phyloP scores from a whole-genome alignment of 345 rosid genomes.

The Brassica incana region DNA sequence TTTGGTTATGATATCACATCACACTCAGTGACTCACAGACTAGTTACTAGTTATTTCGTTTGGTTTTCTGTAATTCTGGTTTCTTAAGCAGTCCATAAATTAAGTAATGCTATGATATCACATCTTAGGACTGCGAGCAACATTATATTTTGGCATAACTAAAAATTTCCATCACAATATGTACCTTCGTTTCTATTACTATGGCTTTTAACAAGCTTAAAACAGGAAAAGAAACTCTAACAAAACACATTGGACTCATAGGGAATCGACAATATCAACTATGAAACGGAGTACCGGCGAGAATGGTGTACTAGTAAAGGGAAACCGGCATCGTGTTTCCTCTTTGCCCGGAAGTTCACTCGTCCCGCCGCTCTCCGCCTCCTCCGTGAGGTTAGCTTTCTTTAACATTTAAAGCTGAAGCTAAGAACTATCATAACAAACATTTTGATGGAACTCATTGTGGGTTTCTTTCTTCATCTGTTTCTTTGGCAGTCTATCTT shows the following conservation, averaged over 20 bases:
- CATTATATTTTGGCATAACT: background rate
- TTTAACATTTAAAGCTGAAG: background rate
- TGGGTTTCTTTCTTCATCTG: slow-evolving; percentile 3
- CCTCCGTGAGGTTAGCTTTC: slow-evolving; percentile 56
- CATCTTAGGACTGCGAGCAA: background rate
- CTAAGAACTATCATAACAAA: slow-evolving; percentile 5
- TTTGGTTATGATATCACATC: background rate
- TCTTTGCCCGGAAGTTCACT: slow-evolving; percentile 94
- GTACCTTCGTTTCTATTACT: background rate
- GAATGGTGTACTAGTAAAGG: slow-evolving; percentile 97
- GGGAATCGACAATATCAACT: slow-evolving; percentile 81
- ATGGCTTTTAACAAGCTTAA: slow-evolving; percentile 3
- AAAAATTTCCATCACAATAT: background rate
- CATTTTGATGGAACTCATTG: background rate
- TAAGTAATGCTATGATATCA: background rate
- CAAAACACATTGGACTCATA: slow-evolving; percentile 32
- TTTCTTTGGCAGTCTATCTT: slow-evolving; percentile 35
- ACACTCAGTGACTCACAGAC: background rate
- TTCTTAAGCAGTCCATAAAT: background rate
- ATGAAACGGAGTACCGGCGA: slow-evolving; percentile 79
- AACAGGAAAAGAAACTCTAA: background rate
- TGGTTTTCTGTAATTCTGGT: background rate
- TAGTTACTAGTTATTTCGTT: background rate
- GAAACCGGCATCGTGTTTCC: slow-evolving; percentile 78
- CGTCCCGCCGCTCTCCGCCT: slow-evolving; percentile 87